Evolutionary conservation across 2,329 filamentous ascomycete species (phyloP), one percentile per base, ranked within the genome.

Genomic region (Venturia carpophila): DNA sequence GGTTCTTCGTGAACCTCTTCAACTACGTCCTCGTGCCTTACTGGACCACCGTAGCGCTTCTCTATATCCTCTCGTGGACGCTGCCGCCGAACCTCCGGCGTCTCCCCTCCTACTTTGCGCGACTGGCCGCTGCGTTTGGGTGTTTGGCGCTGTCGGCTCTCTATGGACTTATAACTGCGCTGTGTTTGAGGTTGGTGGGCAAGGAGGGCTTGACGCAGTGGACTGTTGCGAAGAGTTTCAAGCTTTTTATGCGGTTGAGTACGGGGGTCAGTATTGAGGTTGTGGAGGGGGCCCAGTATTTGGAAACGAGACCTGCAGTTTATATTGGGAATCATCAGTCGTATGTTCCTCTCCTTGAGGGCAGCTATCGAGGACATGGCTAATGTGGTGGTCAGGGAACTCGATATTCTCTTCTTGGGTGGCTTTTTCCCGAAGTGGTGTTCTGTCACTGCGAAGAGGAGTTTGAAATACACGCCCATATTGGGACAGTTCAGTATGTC

Each of bases 301-400:
- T 68, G 60, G 27, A 49, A 45, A 72, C 73, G 11, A 81, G 93
- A 63, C 94, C 94, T 0, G 92, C 91, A 66, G 89, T 99, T 66
- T 92, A 99, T 72, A 82, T 99, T 70, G 90, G 89, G 49, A 97
- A 97, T 78, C 94, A 99, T 79, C 94, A 99, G 82, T 91, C 90
- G 74, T 78, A 68, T 71, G 75, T 75, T 34, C 60, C 41, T 55
- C 19, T 41, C 37, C 37, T n/a, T n/a, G 41, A 9, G 7, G 42
- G 30, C 41, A 27, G 30, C 4, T n/a, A 30, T 15, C 5, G 41
- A 61, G 42, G 21, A 49, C 42, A 64, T 39, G 21, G 27, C 62
- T 66, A 49, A 67, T 37, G 10, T 62, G 19, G 27, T n/a, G 13
- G 45, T 55, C 64, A 80, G 78, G 21, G 94, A 97, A 79, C 85